A percentile compares a stretch with the other conserved stretches of the same genome.
Evolutionary conservation across 495 filamentous ascomycete species (phyloP).

Genomic region (Lasiosphaeria hispida): DNA sequence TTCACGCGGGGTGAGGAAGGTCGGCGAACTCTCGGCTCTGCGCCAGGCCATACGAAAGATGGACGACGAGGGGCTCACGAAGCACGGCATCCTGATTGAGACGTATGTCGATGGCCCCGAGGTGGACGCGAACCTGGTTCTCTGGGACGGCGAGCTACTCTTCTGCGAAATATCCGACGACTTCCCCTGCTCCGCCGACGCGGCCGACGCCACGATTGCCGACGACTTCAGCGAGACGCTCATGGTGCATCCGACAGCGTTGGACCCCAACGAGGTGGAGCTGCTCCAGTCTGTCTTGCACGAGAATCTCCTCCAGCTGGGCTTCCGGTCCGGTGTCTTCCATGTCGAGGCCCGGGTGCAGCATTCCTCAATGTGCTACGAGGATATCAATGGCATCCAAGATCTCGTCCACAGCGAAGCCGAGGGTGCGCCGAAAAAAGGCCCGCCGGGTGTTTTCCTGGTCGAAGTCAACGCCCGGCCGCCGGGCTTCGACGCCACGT

Average conservation of each 20-base stretch:
- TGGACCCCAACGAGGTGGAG: background rate
- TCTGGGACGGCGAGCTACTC: background rate
- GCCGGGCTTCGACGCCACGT: no score
- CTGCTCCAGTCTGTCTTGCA: background rate
- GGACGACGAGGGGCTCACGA: background rate
- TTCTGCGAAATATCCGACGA: background rate
- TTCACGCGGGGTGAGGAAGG: no score
- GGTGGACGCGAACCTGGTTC: background rate
- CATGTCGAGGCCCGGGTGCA: background rate
- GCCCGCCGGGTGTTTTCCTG: no score
- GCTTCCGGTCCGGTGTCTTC: background rate
- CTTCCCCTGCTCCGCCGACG: conserved; percentile 1
- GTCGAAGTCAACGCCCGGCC: no score
- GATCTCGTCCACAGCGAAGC: background rate
- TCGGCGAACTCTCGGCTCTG: no score
- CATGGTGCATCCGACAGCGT: background rate
- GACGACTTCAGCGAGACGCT: background rate
- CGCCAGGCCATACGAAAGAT: background rate
- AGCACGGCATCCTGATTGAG: background rate
- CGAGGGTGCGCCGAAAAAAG: no score
- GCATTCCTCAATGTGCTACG: background rate
- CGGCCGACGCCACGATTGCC: background rate
- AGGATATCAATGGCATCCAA: background rate
- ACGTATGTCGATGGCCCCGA: background rate
- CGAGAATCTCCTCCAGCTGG: background rate